Conservation (phyloP, 1,139 yeast species). For the Candida mesenterica region DNA sequence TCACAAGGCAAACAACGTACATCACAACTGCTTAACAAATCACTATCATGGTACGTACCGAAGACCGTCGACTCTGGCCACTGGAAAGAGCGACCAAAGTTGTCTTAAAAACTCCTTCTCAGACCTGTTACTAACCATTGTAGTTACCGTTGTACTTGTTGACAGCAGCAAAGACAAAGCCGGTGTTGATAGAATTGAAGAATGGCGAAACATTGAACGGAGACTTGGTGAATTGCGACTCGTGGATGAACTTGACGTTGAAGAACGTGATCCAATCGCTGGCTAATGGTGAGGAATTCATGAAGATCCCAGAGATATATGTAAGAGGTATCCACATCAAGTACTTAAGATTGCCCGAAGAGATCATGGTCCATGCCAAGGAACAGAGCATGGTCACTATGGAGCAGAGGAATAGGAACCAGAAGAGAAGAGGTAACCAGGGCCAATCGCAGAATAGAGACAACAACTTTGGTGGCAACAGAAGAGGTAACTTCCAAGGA, state of each 20-base stretch:
- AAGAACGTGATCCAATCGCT: slow-evolving; percentile 74
- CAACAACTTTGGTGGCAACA: slow-evolving; percentile 12
- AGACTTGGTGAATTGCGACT: slow-evolving; percentile 79
- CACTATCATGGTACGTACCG: too few relatives aligned
- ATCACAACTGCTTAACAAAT: too few relatives aligned
- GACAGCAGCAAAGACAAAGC: slow-evolving; percentile 88
- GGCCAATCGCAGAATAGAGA: slow-evolving; percentile 6
- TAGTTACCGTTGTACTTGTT: slow-evolving; percentile 86
- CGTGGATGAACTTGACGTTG: slow-evolving; percentile 93
- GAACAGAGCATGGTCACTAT: slow-evolving; percentile 57
- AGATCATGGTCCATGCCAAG: slow-evolving; percentile 81
- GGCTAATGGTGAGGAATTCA: slow-evolving; percentile 64
- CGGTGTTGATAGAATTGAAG: slow-evolving; percentile 85
- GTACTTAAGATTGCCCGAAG: slow-evolving; percentile 47
- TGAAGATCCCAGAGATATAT: slow-evolving; percentile 73
- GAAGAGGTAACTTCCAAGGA: slow-evolving; percentile 12
- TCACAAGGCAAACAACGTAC: too few relatives aligned
- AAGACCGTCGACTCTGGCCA: too few relatives aligned
- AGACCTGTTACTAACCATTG: slow-evolving; percentile 27
- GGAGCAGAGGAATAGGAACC: slow-evolving; percentile 52
- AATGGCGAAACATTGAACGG: slow-evolving; percentile 92
- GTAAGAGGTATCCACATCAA: slow-evolving; percentile 77
- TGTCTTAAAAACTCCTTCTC: too few relatives aligned
- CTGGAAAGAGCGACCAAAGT: too few relatives aligned
- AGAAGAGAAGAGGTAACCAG: slow-evolving; percentile 33